These are phyloP conservation scores for Pterula multifida DNA, from an alignment of 1,284 basidiomycete species.

Conservation along the genomic window DNA sequence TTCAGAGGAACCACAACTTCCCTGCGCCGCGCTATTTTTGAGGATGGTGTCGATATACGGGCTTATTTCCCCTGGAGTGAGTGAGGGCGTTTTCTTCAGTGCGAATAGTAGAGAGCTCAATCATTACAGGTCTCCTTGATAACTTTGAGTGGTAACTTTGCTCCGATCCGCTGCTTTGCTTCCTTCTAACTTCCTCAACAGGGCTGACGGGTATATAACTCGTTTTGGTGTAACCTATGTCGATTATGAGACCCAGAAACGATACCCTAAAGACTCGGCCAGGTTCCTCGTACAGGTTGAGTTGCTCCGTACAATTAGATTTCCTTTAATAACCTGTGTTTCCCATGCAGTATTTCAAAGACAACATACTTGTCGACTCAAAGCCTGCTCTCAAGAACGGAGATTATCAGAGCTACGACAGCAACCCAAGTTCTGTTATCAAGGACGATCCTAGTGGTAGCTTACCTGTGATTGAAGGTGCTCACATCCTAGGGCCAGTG, in stretches of 20 bases:
- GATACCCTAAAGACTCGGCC: slow-evolving; percentile 58
- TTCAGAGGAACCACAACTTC: slow-evolving; percentile 53
- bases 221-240: slow-evolving; percentile 58
- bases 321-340: neutral
- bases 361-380: neutral
- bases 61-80: slow-evolving; percentile 66
- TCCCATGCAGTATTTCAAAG: slow-evolving; percentile 1
- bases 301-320: too few species aligned
- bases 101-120: slow-evolving; percentile 10
- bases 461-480: neutral
- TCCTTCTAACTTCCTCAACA: slow-evolving; percentile 11
- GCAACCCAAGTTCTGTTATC: neutral
- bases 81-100: slow-evolving; percentile 11
- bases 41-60: slow-evolving; percentile 55
- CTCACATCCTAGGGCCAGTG: neutral
- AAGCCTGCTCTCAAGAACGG: neutral
- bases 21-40: slow-evolving; percentile 43
- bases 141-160: slow-evolving; percentile 58
- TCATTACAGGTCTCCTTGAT: slow-evolving; percentile 40
- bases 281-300: slow-evolving; percentile 33
- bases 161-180: slow-evolving; percentile 5
- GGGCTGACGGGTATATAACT: slow-evolving; percentile 52
- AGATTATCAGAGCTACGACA: neutral
- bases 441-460: neutral
- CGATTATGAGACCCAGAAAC: slow-evolving; percentile 58